Percentiles rank a stretch among this genome's conserved stretches.
phyloP scores from a whole-genome alignment of 2,329 filamentous ascomycete species.

The Xylariaceae sp. region DNA sequence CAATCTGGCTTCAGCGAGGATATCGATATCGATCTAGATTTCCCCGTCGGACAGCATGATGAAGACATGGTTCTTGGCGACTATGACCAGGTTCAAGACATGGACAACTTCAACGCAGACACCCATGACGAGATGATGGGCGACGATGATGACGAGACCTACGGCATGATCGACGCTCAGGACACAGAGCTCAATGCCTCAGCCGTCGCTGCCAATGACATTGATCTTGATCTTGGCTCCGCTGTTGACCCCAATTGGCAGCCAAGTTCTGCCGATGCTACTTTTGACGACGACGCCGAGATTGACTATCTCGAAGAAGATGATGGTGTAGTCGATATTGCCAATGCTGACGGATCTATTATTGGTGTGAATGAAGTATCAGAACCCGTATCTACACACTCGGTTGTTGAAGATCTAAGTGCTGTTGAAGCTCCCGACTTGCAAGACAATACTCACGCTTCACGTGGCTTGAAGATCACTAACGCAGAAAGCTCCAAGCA shows the following conservation, averaged over 20 bases:
- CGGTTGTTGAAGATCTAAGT: conserved; percentile 6
- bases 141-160: conserved; percentile 31
- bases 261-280: conserved; percentile 6
- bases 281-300: conserved; percentile 19
- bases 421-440: neutral
- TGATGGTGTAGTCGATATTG: too few species aligned
- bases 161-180: conserved; percentile 31
- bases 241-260: conserved; percentile 26
- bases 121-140: conserved; percentile 32
- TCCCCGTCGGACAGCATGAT: conserved; percentile 27
- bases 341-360: too few species aligned
- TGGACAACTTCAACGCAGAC: conserved; percentile 30
- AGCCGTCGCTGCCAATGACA: conserved; percentile 23
- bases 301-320: conserved; percentile 21
- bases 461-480: too few species aligned
- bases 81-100: conserved; percentile 26
- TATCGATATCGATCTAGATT: conserved; percentile 34
- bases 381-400: conserved; percentile 7
- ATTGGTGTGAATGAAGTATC: too few species aligned
- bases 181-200: conserved; percentile 25
- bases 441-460: too few species aligned
- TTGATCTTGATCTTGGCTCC: conserved; percentile 30
- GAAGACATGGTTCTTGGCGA: conserved; percentile 32
- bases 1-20: conserved; percentile 28
- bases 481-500: too few species aligned